Percentiles rank a stretch among this genome's conserved stretches.
Evolutionary conservation across 371 early-diverging fungal genomes (phyloP).

Genomic region (Conidiobolus incongruus): DNA sequence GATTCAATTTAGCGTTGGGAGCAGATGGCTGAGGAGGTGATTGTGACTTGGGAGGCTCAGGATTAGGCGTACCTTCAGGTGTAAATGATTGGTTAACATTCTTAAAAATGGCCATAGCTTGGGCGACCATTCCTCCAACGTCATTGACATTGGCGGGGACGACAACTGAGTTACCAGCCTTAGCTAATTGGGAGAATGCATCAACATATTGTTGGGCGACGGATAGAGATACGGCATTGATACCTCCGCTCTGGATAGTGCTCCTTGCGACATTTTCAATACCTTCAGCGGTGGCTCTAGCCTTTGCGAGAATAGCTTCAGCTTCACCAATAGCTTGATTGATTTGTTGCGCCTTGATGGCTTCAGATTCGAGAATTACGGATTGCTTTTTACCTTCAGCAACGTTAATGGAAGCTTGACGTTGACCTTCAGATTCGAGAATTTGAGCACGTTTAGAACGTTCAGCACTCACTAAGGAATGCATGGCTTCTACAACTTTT

Average conservation of each 20-base stretch:
- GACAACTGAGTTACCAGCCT: conserved; percentile 79
- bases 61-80: too few relatives aligned
- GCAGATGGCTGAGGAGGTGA: too few relatives aligned
- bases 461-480: conserved; percentile 92
- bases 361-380: conserved; percentile 85
- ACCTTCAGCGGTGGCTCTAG: conserved; percentile 60
- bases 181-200: conserved; percentile 77
- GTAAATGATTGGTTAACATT: too few relatives aligned
- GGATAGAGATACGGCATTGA: conserved; percentile 72
- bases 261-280: conserved; percentile 56
- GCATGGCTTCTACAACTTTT: conserved; percentile 92
- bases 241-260: conserved; percentile 49
- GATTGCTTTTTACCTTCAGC: conserved; percentile 91
- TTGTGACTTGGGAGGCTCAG: too few relatives aligned
- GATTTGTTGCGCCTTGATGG: conserved; percentile 66
- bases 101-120: too few relatives aligned
- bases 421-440: conserved; percentile 79
- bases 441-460: conserved; percentile 91
- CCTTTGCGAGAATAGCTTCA: conserved; percentile 69
- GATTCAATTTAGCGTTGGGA: too few relatives aligned
- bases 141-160: conserved; percentile 74
- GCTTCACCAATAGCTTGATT: conserved; percentile 78
- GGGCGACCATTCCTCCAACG: conserved; percentile 61
- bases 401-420: conserved; percentile 92
- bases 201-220: conserved; percentile 96